Base-by-base conservation (phyloP, 2,329 filamentous ascomycete genomes). In the Fusarium marasasianum region DNA sequence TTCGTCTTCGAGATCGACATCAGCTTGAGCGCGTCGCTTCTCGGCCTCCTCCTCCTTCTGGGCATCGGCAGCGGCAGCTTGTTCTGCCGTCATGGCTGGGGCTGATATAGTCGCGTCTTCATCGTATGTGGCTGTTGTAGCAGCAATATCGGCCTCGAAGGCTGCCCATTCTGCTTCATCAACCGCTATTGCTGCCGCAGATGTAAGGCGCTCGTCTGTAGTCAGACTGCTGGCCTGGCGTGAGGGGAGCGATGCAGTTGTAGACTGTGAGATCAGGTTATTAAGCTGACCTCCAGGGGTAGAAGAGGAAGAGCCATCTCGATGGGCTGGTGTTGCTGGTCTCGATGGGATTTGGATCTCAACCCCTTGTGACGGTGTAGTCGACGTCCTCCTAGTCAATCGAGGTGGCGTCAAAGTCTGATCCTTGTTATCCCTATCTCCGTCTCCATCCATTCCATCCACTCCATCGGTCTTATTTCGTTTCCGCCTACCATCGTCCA, bases 81-180 rank as follows among this genome's bases (percentile, higher is more conserved):
- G 89, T 9, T 89, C 89, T 1, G 90, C 87, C 6, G 90, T 89
- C 79, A 94, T 85, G 6, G 91, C 92, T 1, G 91, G 90, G 1
- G 92, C 92, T 4, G 88, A 91, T 72, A 94, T 94, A 6, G 91
- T 89, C 12, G 89, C 91, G 66, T 88, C 86, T 47, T 82, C 79
- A 29, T 80, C 77, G 70, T 82, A 82, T 6, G 83, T 77, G 5
- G 78, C 79, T 35, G 80, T 76, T 31, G 84, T 79, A 37, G 84
- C 83, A 24, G 91, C 92, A 63, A 97, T 91, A 61, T 97, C 94
- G 6, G 93, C 93, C 80, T 98, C 92, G 79, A 97, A 97, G 14
- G 94, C 93, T 5, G 93, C 92, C 93, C 93, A 96, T 82, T 96
- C 93, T 61, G 92, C 90, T 78, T 97, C 94, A 79, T 95, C 91